Evolutionary conservation across 257 asterid species (phyloP).

Genomic region (Solanum chaucha): DNA sequence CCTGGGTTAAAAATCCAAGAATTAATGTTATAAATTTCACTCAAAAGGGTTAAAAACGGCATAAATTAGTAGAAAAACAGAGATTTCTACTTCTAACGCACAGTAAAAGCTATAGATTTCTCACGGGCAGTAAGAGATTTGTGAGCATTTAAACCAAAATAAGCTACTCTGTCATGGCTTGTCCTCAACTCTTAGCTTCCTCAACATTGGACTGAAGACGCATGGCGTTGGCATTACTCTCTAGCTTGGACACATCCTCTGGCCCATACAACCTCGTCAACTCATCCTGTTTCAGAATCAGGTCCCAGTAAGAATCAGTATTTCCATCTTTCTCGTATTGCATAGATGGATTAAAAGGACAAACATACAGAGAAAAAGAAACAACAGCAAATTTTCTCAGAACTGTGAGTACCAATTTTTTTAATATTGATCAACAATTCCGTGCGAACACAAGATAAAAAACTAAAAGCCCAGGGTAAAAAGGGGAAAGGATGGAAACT

Average conservation of each 20-base stretch:
- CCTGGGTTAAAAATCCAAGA: not conserved
- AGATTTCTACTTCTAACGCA: not conserved
- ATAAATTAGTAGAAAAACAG: not conserved
- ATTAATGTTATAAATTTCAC: not conserved
- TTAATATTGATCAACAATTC: not conserved
- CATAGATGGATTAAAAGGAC: not conserved
- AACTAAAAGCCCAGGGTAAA: not conserved
- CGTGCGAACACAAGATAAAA: not conserved
- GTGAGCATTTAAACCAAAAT: not conserved
- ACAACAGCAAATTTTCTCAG: not conserved
- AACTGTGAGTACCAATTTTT: not conserved
- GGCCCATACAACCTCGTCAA: constrained; percentile 54
- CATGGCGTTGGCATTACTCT: constrained; percentile 20
- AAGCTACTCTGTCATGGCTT: not conserved
- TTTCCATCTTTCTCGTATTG: not conserved
- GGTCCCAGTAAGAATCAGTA: not conserved
- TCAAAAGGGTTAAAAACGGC: not conserved
- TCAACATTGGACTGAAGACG: constrained; percentile 29
- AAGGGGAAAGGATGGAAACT: not conserved
- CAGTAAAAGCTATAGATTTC: not conserved
- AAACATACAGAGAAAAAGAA: not conserved
- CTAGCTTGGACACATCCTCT: constrained; percentile 47
- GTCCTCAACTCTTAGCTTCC: constrained; percentile 35
- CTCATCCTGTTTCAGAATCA: constrained; percentile 50
- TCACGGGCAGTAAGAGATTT: not conserved